Percentiles rank a stretch among this genome's conserved stretches.
Evolutionary conservation across 2,329 filamentous ascomycete species (phyloP).

Genomic region (Alternaria burnsii): DNA sequence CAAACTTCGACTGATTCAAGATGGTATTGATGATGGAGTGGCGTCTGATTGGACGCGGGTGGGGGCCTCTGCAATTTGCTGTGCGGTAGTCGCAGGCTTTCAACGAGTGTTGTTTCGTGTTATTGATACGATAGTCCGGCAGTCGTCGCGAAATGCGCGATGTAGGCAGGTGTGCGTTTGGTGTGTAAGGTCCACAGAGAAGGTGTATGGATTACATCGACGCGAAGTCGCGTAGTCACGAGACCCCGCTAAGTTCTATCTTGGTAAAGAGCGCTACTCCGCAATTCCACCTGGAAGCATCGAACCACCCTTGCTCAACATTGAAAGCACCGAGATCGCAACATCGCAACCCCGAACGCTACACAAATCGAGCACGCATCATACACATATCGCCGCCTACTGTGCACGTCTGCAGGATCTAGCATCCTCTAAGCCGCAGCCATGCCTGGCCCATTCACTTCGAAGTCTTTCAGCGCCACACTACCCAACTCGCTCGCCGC

Average conservation of each 20-base stretch:
- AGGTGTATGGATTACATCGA: conserved; percentile 13
- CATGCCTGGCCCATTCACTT: conserved; percentile 68
- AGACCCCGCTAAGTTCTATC: conserved; percentile 30
- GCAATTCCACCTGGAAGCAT: conserved; percentile 10
- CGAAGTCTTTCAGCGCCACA: conserved; percentile 66
- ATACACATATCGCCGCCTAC: neutral
- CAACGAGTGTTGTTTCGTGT: neutral
- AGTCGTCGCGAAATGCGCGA: neutral
- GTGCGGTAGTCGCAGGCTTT: neutral
- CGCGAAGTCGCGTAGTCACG: conserved; percentile 37
- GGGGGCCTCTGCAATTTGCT: conserved; percentile 1
- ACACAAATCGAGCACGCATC: neutral
- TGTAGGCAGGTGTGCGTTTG: neutral
- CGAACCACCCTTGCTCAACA: conserved; percentile 3
- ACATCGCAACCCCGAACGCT: neutral
- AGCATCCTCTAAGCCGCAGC: conserved; percentile 6
- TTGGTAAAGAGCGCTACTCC: conserved; percentile 22
- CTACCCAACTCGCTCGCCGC: conserved; percentile 70
- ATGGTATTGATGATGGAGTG: conserved; percentile 2
- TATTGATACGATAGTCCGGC: neutral
- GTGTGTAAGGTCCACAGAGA: neutral
- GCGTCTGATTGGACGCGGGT: conserved; percentile 12
- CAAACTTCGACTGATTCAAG: neutral
- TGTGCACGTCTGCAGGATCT: neutral
- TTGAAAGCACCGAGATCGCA: neutral